These are phyloP conservation scores for Simplicillium sp. DNA, from an alignment of 2,329 filamentous ascomycete species.

Conservation along the genomic window DNA sequence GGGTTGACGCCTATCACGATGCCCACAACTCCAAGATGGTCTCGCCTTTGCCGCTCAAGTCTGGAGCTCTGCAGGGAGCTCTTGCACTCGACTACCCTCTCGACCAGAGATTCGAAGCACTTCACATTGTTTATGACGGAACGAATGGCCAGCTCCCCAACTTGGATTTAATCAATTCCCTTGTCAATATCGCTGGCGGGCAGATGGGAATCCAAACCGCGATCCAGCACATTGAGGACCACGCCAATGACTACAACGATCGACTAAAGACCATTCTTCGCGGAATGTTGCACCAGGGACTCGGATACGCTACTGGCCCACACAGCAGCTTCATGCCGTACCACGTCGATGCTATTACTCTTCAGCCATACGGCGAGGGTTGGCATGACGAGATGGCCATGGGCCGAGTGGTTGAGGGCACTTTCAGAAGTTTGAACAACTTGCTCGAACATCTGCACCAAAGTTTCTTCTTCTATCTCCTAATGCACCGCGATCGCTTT, in stretches of 20 bases:
- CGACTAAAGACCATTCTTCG: slow-evolving; percentile 81
- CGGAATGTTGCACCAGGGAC: slow-evolving; percentile 84
- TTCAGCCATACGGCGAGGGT: slow-evolving; percentile 81
- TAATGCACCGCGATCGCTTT: slow-evolving; percentile 86
- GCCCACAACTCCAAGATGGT: slow-evolving; percentile 65
- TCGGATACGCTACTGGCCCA: slow-evolving; percentile 81
- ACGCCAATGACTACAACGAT: slow-evolving; percentile 68
- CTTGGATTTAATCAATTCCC: slow-evolving; percentile 89
- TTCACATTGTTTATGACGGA: slow-evolving; percentile 91
- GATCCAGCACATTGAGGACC: slow-evolving; percentile 83
- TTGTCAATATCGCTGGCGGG: slow-evolving; percentile 74
- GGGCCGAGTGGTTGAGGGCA: slow-evolving; percentile 78
- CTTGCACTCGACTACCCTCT: slow-evolving; percentile 90
- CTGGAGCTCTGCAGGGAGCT: slow-evolving; percentile 84
- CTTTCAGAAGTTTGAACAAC: slow-evolving; percentile 92
- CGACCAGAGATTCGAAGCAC: slow-evolving; percentile 71
- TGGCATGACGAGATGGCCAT: slow-evolving; percentile 98
- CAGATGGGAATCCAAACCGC: slow-evolving; percentile 85
- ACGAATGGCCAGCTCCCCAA: slow-evolving; percentile 94
- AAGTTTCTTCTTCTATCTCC: slow-evolving; percentile 97
- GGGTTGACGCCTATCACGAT: slow-evolving; percentile 97
- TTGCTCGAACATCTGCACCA: slow-evolving; percentile 93
- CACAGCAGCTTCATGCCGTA: slow-evolving; percentile 97
- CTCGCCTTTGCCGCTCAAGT: slow-evolving; percentile 75
- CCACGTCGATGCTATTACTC: slow-evolving; percentile 89